These are phyloP conservation scores for Schoenoplectus triqueter DNA, from an alignment of 202 grass and related monocot species.

Conservation along the genomic window DNA sequence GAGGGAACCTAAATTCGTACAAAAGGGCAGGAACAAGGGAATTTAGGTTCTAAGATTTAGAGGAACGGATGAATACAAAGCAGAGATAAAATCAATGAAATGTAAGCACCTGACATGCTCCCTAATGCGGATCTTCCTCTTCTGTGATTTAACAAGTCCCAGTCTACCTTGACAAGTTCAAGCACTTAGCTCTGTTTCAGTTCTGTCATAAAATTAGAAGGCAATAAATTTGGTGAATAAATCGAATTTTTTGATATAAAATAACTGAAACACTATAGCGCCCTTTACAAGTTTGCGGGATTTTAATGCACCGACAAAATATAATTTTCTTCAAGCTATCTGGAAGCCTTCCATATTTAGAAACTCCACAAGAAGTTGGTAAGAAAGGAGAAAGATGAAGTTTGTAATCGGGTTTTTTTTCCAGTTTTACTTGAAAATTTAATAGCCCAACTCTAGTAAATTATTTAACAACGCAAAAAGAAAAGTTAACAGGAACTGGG, in stretches of 20 bases:
- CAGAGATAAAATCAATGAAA: conserved; percentile 21
- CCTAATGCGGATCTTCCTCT: background rate
- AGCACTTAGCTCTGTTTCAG: conserved; percentile 9
- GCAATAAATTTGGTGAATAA: background rate
- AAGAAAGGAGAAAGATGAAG: background rate
- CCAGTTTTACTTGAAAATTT: background rate
- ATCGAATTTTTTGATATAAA: background rate
- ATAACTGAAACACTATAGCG: background rate
- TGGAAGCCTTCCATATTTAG: background rate
- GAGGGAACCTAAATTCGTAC: background rate
- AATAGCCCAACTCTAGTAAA: background rate
- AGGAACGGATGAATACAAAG: background rate
- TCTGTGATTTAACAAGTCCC: background rate
- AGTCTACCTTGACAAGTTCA: conserved; percentile 11
- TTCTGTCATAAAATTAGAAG: conserved; percentile 4
- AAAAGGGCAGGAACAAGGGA: background rate
- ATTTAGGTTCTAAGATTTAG: background rate
- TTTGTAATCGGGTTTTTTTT: background rate
- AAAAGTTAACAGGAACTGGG: background rate
- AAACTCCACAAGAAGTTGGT: background rate
- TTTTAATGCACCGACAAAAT: background rate
- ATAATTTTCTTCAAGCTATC: background rate
- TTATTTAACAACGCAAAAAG: background rate
- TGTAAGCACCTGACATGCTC: conserved; percentile 24
- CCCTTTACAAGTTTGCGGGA: background rate